Evolutionary conservation across 2,329 filamentous ascomycete species (phyloP).

Genomic region (Talaromyces islandicus): DNA sequence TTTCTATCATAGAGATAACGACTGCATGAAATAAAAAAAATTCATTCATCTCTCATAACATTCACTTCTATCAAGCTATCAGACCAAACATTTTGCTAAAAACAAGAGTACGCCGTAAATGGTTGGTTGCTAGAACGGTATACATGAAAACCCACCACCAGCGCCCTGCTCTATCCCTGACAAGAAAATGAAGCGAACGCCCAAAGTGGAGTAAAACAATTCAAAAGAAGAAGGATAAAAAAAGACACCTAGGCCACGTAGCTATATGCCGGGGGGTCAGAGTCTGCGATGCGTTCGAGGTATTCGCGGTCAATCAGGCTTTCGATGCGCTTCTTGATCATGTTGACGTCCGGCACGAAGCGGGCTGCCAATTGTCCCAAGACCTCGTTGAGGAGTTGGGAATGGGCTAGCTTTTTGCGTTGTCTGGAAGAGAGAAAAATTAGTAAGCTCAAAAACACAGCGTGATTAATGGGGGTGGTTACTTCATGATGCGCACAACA

Average conservation of each 20-base stretch:
- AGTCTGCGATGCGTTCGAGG: slow-evolving; percentile 38
- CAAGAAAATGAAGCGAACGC: neutral
- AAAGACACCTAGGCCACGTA: slow-evolving; percentile 37
- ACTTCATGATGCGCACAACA: slow-evolving; percentile 51
- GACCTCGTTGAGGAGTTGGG: slow-evolving; percentile 46
- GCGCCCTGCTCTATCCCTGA: neutral
- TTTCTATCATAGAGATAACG: neutral
- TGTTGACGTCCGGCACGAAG: slow-evolving; percentile 46
- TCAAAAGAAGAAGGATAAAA: neutral
- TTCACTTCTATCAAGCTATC: neutral
- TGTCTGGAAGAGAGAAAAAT: slow-evolving; percentile 26
- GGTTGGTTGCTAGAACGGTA: neutral
- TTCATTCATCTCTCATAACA: neutral
- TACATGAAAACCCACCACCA: neutral
- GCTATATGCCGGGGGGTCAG: slow-evolving; percentile 39
- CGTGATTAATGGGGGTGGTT: neutral
- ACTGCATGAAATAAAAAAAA: neutral
- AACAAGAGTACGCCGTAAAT: neutral
- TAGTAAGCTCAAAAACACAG: neutral
- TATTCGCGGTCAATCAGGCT: slow-evolving; percentile 50
- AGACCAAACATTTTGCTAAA: neutral
- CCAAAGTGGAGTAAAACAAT: neutral
- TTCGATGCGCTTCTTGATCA: slow-evolving; percentile 50
- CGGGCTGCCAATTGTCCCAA: slow-evolving; percentile 43
- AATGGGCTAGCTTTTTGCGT: slow-evolving; percentile 43